phyloP scores from a whole-genome alignment of 1,139 yeast genomes.

The Candida tunisiensis region DNA sequence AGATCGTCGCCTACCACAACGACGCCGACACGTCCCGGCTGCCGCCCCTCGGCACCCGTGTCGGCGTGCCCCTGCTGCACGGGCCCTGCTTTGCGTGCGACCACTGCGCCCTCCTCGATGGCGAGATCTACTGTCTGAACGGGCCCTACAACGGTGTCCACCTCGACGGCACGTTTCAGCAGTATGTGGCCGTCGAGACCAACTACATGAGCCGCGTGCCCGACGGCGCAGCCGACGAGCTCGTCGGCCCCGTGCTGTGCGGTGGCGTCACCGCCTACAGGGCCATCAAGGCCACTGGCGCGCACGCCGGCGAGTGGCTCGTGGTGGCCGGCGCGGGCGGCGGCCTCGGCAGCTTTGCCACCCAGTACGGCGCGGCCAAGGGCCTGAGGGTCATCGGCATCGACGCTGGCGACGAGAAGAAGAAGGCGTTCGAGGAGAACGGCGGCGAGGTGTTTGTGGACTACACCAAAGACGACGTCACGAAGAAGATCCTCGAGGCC shows the following conservation, averaged over 20 bases:
- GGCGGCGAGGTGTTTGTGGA: conserved; percentile 48
- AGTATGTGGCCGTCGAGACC: conserved; percentile 66
- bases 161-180: conserved; percentile 67
- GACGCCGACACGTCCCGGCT: no score
- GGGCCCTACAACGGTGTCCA: conserved; percentile 56
- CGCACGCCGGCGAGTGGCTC: conserved; percentile 62
- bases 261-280: conserved; percentile 80
- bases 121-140: conserved; percentile 60
- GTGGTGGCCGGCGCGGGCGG: conserved; percentile 76
- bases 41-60: conserved; percentile 56
- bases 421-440: conserved; percentile 31
- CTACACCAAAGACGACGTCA: conserved; percentile 16
- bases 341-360: conserved; percentile 68
- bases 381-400: conserved; percentile 63
- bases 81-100: conserved; percentile 64
- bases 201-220: conserved; percentile 70
- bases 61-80: conserved; percentile 60
- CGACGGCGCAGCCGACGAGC: conserved; percentile 50
- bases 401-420: conserved; percentile 59
- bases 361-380: conserved; percentile 73
- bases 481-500: conserved; percentile 22
- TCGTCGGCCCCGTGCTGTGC: conserved; percentile 58
- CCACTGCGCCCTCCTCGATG: conserved; percentile 42
- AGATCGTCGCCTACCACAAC: no score
- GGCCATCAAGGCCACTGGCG: conserved; percentile 56